Percentiles rank a stretch among this genome's conserved stretches.
Conservation (phyloP, 805 yeast genomes). For the Brettanomyces sp. region DNA sequence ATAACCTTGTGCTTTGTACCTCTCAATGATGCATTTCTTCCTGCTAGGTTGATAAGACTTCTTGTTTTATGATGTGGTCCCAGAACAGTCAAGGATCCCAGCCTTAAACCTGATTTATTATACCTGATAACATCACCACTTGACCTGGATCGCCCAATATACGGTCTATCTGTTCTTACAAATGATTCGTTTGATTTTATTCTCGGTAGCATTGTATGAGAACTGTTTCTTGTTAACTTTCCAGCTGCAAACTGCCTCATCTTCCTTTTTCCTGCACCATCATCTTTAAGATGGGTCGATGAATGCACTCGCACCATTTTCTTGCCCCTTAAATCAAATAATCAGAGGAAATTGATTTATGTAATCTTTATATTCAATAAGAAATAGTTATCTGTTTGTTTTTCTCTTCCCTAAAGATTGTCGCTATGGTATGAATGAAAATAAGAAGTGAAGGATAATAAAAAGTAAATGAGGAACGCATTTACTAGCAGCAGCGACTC, state of each 20-base stretch:
- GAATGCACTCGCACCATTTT: too few species aligned
- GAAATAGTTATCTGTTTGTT: too few species aligned
- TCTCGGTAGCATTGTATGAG: slow-evolving; percentile 25
- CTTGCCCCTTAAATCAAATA: too few species aligned
- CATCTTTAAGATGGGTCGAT: not conserved
- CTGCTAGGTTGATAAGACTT: slow-evolving; percentile 20
- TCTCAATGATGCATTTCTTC: slow-evolving; percentile 13
- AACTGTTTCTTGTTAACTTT: slow-evolving; percentile 22
- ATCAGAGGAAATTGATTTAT: too few species aligned
- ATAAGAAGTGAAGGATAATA: too few species aligned
- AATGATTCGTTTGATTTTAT: slow-evolving; percentile 21
- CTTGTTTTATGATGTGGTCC: slow-evolving; percentile 10
- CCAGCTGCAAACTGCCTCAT: slow-evolving; percentile 27
- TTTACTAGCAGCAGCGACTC: too few species aligned
- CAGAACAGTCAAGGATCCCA: slow-evolving; percentile 8
- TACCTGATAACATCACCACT: slow-evolving; percentile 16
- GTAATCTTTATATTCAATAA: too few species aligned
- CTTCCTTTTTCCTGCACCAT: slow-evolving; percentile 14
- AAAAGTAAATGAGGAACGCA: too few species aligned
- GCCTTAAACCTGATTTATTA: slow-evolving; percentile 7
- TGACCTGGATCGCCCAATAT: slow-evolving; percentile 16
- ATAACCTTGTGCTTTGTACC: slow-evolving; percentile 17
- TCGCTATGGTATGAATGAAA: too few species aligned
- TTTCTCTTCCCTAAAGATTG: too few species aligned
- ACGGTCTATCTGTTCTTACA: slow-evolving; percentile 15